Evolutionary conservation across 2,329 filamentous ascomycete species (phyloP), one percentile per base, ranked within the genome.

Genomic region (Lasiodiplodia sp.): DNA sequence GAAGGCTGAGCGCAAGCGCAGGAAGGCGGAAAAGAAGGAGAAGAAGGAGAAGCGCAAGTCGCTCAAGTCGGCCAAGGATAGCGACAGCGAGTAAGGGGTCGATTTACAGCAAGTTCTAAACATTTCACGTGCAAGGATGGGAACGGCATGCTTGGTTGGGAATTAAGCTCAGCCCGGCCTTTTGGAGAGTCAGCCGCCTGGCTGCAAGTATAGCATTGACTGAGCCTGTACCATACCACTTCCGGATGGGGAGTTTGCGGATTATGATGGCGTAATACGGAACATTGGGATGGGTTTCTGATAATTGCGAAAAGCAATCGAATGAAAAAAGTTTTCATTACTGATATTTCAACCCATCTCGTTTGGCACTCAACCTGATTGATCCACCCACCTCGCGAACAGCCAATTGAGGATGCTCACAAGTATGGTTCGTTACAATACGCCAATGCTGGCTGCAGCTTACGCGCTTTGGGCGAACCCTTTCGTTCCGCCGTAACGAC

Each of bases 11-110:
- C 80, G 82, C 68, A 84, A 84, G 76, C 76, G 89, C 81, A 90
- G 91, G 83, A 93, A 93, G 87, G 96, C 92, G 85, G 88, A 90
- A 75, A 92, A 92, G 84, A 90, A 94, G 86, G 91, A 92, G 79
- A 90, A 93, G 44, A 91, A 91, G 75, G 90, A 93, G 83, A 91
- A 89, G 18, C 82, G 89, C 31, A 90, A 92, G 80, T 71, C 71
- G 23, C 53, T 52, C 23, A 66, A 66, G 68, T 68, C 67, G 25
- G 28, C 57, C n/a, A 66, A 66, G 53, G 68, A 69, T 63, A 66
- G 62, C 37, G 68, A 69, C 62, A 69, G 62, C 68, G 68, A 69
- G 16, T 69, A 55, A 40, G 37, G n/a, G 3, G 25, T 10, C 5
- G 18, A 23, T 10, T 55, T 2, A 55, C 66, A 31, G 49, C 47